phyloP scores from a whole-genome alignment of 495 filamentous ascomycete genomes.

The Staphylotrichum tortipilum region DNA sequence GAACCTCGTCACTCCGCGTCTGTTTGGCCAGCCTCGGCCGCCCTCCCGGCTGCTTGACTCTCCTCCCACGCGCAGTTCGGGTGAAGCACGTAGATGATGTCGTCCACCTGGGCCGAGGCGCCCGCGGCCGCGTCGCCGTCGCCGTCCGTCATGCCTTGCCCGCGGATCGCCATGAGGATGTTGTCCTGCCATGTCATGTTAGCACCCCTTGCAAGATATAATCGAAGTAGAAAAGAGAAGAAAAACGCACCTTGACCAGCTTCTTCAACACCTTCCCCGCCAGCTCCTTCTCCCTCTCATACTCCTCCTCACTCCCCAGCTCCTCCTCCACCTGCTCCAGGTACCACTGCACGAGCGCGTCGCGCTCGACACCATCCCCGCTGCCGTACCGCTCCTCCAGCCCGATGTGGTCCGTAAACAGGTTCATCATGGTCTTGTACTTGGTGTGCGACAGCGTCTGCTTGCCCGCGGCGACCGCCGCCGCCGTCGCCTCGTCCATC shows the following conservation, averaged over 20 bases:
- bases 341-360: slow-evolving; percentile 84
- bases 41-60: too few relatives aligned
- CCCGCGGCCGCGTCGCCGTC: slow-evolving; percentile 43
- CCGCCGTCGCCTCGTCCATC: slow-evolving; percentile 47
- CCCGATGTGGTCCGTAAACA: slow-evolving; percentile 65
- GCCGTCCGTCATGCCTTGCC: slow-evolving; percentile 64
- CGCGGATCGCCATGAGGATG: slow-evolving; percentile 81
- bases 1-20: too few relatives aligned
- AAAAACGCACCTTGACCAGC: slow-evolving; percentile 79
- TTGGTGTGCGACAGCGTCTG: slow-evolving; percentile 94
- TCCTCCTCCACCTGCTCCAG: slow-evolving; percentile 87
- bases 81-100: slow-evolving; percentile 81
- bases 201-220: slow-evolving; percentile 4
- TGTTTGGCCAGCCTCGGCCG: too few relatives aligned
- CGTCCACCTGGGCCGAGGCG: slow-evolving; percentile 34
- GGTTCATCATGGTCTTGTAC: slow-evolving; percentile 82
- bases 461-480: slow-evolving; percentile 37
- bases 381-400: slow-evolving; percentile 62
- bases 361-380: slow-evolving; percentile 84
- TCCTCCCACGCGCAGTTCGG: slow-evolving; percentile 83
- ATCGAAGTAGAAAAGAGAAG: background rate
- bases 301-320: slow-evolving; percentile 68
- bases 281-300: slow-evolving; percentile 64
- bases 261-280: slow-evolving; percentile 86
- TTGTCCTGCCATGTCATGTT: slow-evolving; percentile 62